Evolutionary conservation across 495 filamentous ascomycete genomes (phyloP).

Genomic region (Gamarada debralockiae): DNA sequence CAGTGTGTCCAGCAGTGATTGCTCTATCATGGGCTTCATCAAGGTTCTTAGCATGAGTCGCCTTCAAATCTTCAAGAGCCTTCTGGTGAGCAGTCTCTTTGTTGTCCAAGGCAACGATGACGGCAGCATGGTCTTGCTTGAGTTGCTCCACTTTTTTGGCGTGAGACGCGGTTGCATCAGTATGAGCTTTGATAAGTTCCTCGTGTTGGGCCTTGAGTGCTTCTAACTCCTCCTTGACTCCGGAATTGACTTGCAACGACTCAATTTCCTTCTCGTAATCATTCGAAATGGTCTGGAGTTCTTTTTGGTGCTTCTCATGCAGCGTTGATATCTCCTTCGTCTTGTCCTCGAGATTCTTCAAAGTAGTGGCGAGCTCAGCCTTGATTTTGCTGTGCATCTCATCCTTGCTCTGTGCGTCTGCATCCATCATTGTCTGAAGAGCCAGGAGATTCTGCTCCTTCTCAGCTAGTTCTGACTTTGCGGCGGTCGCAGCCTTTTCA

Average conservation of each 20-base stretch:
- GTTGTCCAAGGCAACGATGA: constrained; percentile 29
- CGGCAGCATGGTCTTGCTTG: constrained; percentile 42
- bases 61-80: constrained; percentile 34
- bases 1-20: constrained; percentile 20
- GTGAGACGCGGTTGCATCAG: constrained; percentile 30
- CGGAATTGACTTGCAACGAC: constrained; percentile 49
- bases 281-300: constrained; percentile 45
- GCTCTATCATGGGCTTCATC: constrained; percentile 34
- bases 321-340: constrained; percentile 29
- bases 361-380: constrained; percentile 36
- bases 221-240: constrained; percentile 49
- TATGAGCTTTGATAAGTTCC: constrained; percentile 40
- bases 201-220: constrained; percentile 44
- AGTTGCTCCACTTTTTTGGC: constrained; percentile 36
- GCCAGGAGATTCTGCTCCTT: constrained; percentile 31
- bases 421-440: constrained; percentile 35
- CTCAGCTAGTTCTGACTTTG: constrained; percentile 34
- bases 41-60: constrained; percentile 35
- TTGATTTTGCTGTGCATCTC: constrained; percentile 35
- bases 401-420: constrained; percentile 26
- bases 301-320: constrained; percentile 42
- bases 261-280: constrained; percentile 55
- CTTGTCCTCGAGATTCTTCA: constrained; percentile 42
- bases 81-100: constrained; percentile 27
- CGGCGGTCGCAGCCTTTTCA: constrained; percentile 32